These are phyloP conservation scores for Fusarium fujikuroi DNA, from an alignment of 2,329 filamentous ascomycete species.

Conservation along the genomic window DNA sequence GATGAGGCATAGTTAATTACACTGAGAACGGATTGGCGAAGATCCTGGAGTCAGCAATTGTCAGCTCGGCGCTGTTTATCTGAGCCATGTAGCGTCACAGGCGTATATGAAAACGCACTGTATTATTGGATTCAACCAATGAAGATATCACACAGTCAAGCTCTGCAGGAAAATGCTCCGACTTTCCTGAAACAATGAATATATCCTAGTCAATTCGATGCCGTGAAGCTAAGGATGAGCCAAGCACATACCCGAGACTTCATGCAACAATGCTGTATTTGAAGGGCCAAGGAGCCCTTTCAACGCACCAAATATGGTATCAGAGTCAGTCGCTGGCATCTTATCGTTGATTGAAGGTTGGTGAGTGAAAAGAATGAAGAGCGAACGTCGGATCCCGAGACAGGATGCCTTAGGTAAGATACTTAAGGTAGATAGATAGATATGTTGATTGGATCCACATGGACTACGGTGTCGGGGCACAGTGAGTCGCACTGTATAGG, in stretches of 20 bases:
- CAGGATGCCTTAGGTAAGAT: neutral
- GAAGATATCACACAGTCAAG: neutral
- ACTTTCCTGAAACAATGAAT: neutral
- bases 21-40: slow-evolving; percentile 5
- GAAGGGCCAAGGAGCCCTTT: slow-evolving; percentile 20
- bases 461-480: neutral
- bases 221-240: neutral
- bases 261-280: slow-evolving; percentile 19
- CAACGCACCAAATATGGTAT: neutral
- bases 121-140: neutral
- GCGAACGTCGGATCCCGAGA: neutral
- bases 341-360: neutral
- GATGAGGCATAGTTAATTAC: neutral
- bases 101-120: neutral
- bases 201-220: neutral
- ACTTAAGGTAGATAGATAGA: neutral
- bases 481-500: neutral
- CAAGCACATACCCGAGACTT: slow-evolving; percentile 18
- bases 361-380: neutral
- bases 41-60: slow-evolving; percentile 2
- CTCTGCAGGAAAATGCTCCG: neutral
- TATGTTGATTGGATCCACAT: neutral
- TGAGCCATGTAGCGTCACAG: neutral
- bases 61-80: slow-evolving; percentile 7
- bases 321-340: neutral